Evolutionary conservation across 169 alveolate genomes (phyloP), one percentile per base, ranked within the genome.

Genomic region (Plasmodium yoelii): DNA sequence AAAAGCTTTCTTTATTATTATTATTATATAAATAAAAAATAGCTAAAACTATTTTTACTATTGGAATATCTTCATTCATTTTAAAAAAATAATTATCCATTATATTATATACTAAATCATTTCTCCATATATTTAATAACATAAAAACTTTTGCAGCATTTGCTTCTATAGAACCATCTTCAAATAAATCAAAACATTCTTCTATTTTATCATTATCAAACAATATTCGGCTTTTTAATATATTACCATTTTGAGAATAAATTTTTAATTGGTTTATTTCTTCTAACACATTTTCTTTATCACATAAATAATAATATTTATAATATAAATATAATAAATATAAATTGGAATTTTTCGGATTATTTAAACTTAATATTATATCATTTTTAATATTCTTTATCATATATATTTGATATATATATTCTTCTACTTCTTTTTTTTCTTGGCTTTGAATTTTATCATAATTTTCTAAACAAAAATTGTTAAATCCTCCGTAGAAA

Each of bases 21-120:
- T 82, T 72, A 44, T 67, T 51, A 82, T 42, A 82, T 42, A 82
- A 70, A 70, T 82, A 67, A 67, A 47, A 82, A 12, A 82, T 68
- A 46, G 90, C 90, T 67, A 82, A 34, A 10, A 57, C 70, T 19
- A 82, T 82, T 82, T 82, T 82, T 53, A 82, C 34, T 12, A 82
- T 82, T 5, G 90, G 90, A 55, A 82, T 82, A 67, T 82, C 90
- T n/a, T 82, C 90, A 67, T 82, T 65, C 90, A 82, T 51, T 46
- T 70, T 34, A 67, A 67, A 67, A 46, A 39, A 82, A 10, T 82
- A 80, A 39, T 65, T 46, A 19, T 67, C 67, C 49, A 82, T 65
- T 3, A 34, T 34, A 22, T 82, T 63, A 1, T 60, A 67, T 13
- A 18, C 90, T 61, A 82, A 51, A 47, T 82, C 90, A 9, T 55